Evolutionary conservation across 768 basidiomycete genomes (phyloP).

Genomic region (Antrodiella citrinella): DNA sequence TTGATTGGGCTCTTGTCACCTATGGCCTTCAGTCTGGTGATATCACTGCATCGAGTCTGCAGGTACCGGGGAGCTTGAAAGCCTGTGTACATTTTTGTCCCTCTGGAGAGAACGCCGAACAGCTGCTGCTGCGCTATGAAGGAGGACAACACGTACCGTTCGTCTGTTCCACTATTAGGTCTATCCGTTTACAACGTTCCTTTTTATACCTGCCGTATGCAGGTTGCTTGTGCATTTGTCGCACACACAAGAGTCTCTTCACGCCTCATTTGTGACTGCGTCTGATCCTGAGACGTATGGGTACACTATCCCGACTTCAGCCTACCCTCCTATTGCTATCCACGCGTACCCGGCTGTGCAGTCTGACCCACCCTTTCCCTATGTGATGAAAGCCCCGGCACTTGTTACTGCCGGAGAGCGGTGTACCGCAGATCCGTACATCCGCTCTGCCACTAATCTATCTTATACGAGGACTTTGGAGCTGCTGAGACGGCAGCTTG

Average conservation of each 20-base stretch:
- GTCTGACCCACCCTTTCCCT: conserved; percentile 30
- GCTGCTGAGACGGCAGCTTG: conserved; percentile 27
- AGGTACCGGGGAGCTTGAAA: conserved; percentile 10
- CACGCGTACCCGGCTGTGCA: conserved; percentile 31
- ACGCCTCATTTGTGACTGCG: conserved; percentile 22
- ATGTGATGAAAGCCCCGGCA: conserved; percentile 25
- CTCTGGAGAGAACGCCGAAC: conserved; percentile 15
- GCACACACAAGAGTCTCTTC: conserved; percentile 27
- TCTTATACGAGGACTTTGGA: conserved; percentile 32
- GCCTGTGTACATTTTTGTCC: conserved; percentile 32
- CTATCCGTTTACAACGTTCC: conserved; percentile 1
- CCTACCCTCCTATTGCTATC: conserved; percentile 22
- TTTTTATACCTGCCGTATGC: background rate
- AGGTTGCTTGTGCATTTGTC: conserved; percentile 30
- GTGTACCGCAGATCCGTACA: conserved; percentile 22
- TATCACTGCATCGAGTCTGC: conserved; percentile 10
- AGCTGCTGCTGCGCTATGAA: conserved; percentile 20
- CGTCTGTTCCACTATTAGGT: conserved; percentile 1
- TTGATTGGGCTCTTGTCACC: conserved; percentile 23
- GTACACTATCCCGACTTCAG: conserved; percentile 18
- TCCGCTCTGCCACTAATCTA: conserved; percentile 30
- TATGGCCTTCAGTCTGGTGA: conserved; percentile 18
- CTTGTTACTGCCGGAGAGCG: conserved; percentile 15
- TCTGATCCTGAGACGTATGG: conserved; percentile 18
- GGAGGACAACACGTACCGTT: conserved; percentile 23